These are phyloP conservation scores for Ploettnerulaceae sp. DNA, from an alignment of 2,329 filamentous ascomycete genomes.

Conservation along the genomic window DNA sequence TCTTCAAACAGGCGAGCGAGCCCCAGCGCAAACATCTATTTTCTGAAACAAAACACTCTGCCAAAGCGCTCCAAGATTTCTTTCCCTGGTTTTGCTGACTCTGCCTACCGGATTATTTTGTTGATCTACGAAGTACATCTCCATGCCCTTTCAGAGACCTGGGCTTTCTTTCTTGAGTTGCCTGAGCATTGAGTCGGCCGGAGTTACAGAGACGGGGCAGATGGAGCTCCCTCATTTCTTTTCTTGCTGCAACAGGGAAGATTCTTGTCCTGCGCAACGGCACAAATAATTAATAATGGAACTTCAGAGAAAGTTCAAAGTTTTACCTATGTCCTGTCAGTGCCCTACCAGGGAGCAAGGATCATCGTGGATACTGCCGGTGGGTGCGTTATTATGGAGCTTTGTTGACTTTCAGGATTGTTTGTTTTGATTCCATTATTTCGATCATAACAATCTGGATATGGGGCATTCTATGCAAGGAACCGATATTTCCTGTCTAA, in stretches of 20 bases:
- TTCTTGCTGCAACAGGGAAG: conserved; percentile 22
- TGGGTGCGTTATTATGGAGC: no score
- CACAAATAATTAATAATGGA: neutral
- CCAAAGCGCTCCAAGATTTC: neutral
- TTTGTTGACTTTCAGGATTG: neutral
- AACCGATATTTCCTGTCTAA: no score
- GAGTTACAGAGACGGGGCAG: neutral
- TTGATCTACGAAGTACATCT: no score
- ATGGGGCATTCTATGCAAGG: neutral
- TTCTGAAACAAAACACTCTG: neutral
- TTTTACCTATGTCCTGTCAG: no score
- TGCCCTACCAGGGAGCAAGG: no score
- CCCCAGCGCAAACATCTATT: neutral
- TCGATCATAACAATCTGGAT: neutral
- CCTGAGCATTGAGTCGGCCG: neutral
- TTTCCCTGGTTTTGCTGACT: no score
- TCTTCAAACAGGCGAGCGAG: neutral
- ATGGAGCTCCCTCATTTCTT: conserved; percentile 11
- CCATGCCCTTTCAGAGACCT: no score
- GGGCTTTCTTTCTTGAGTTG: neutral
- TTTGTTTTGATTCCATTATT: conserved; percentile 1
- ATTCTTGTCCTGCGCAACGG: conserved; percentile 9
- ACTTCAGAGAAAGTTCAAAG: neutral
- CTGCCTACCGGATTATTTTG: no score
- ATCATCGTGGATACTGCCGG: no score